Base-by-base conservation (phyloP, 305 asterid species). In the Fraxinus platypoda region DNA sequence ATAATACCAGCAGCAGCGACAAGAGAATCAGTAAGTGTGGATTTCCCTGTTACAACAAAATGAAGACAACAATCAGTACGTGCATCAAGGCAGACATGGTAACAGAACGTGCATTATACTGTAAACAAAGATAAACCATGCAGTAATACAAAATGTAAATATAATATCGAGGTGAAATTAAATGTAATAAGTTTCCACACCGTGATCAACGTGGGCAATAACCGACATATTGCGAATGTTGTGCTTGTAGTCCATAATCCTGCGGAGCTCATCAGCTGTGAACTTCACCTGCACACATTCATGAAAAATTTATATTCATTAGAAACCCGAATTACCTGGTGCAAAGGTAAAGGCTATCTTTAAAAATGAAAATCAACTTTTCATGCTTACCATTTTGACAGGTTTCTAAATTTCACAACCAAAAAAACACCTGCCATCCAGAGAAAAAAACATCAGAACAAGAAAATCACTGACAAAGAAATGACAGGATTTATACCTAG, bases 1-100 rank as follows among this genome's bases (percentile, higher is more conserved):
- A 88, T 85, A 59, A 88, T 85, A 78, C 90, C 90, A 21, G 90
- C 90, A 84, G 89, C 90, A 9, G 90, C 90, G 17, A 88, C 90
- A 66, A 88, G 90, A 28, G 90, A 88, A 77, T 88, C 87, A 0
- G 88, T 88, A 43, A 88, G 90, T 3, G 89, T 88, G 23, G 91
- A 88, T 54, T 88, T 88, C 19, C 91, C 91, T 88, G 89, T 35
- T 17, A 46, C 34, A 13, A 25, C 3, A 2, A 31, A 12, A 81
- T 34, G 80, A 43, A 37, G 9, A 26, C 2, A 4, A 46, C 26
- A 41, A 12, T 80, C 38, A 73, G 11, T 4, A 80, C 21, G 15
- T 6, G 38, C 4, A 49, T 80, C n/a, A 52, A 8, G 62, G 25
- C 6, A 21, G 41, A 33, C 9, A 11, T 72, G 8, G 41, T 5